Evolutionary conservation across 768 basidiomycete genomes (phyloP), one percentile per base, ranked within the genome.

Genomic region (Lactarius deliciosus): DNA sequence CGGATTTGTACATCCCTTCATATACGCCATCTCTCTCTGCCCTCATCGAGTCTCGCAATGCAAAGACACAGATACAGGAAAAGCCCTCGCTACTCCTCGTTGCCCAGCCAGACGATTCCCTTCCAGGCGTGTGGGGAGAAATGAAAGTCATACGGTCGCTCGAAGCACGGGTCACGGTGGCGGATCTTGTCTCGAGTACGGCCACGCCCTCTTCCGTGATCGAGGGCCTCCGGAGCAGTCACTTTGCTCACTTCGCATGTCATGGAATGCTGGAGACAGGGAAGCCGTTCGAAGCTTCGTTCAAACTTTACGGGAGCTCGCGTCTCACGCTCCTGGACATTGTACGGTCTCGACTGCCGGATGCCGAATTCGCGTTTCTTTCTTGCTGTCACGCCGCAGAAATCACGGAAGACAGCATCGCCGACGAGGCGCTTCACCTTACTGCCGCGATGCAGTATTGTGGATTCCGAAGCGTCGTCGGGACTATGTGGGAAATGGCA

Each of bases 401-500:
- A 5, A 22, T 47, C 28, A 60, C 58, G 1, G 60, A 61, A 3
- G 30, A 28, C 0, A 53, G 34, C 20, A 22, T 59, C 2, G 32
- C 63, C 0, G 69, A 66, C 2, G 68, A 71, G 64, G 61, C 6
- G 1, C 32, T 71, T 22, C 57, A 64, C 13, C 61, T 71, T 15
- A 25, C 68, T 2, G 68, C 64, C 0, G 70, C 60, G 7, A 30
- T 68, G 67, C 67, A 59, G 18, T 59, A 62, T 13, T 64, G 56
- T 30, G 69, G 67, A 8, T 70, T 66, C 47, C n/a, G 63, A 3
- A 58, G 66, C 11, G 59, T 68, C 9, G 60, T 68, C 11, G 63
- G 62, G 32, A 64, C 69, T 0, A 61, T 68, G 62, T 70, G 67
- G 69, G 61, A n/a, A 6, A 68, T 70, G 60, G 58, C 20, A 0